phyloP scores from a whole-genome alignment of 2,329 filamentous ascomycete genomes.

The Exophiala mesophila region DNA sequence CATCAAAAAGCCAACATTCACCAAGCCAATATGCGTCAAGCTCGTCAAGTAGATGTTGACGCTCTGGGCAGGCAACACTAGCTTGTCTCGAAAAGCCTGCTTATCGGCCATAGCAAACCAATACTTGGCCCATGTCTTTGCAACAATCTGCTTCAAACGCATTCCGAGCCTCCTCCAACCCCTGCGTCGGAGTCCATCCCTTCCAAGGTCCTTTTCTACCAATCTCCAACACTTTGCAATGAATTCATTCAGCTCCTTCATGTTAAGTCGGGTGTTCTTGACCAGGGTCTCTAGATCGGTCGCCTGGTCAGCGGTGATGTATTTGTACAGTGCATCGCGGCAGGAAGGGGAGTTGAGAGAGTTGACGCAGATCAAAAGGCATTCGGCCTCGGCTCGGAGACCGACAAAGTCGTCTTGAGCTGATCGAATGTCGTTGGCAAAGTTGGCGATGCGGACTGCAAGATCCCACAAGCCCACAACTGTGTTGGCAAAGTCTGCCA shows the following conservation, averaged over 20 bases:
- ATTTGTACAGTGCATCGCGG: conserved; percentile 6
- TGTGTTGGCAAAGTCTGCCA: neutral
- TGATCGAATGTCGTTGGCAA: conserved; percentile 4
- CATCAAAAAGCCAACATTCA: conserved; percentile 7
- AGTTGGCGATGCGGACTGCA: conserved; percentile 5
- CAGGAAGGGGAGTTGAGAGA: conserved; percentile 5
- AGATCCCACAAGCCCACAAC: neutral
- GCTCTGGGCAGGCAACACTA: conserved; percentile 6
- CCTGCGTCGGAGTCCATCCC: neutral
- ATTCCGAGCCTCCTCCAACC: neutral
- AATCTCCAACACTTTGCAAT: conserved; percentile 3
- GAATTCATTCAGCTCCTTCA: conserved; percentile 11
- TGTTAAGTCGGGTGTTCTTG: conserved; percentile 9
- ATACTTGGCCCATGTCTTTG: conserved; percentile 7
- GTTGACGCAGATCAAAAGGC: conserved; percentile 10
- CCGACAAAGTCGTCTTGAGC: conserved; percentile 9
- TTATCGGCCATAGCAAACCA: conserved; percentile 7
- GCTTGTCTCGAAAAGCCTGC: conserved; percentile 9
- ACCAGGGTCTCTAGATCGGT: conserved; percentile 5
- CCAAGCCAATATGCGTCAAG: conserved; percentile 9
- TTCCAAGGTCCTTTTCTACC: conserved; percentile 2
- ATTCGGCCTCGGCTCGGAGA: conserved; percentile 10
- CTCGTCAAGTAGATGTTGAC: conserved; percentile 8
- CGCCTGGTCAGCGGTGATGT: conserved; percentile 4
- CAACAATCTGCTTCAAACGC: conserved; percentile 1